A percentile compares a stretch with the other conserved stretches of the same genome.
Evolutionary conservation across 116 monocot species (phyloP).

Genomic region (Posidonia oceanica): DNA sequence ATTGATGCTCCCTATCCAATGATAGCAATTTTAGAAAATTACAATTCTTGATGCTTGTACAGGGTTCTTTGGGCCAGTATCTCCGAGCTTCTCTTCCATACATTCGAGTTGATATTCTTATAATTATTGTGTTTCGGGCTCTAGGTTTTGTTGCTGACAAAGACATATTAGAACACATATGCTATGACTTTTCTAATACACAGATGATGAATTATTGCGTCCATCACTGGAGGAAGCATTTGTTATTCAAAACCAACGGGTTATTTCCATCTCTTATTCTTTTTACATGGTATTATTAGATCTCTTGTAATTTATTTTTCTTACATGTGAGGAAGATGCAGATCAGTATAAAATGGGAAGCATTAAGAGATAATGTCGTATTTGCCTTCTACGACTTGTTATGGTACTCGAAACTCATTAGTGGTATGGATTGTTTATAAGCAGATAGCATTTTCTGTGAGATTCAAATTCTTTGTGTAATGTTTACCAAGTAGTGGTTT

Average conservation of each 20-base stretch:
- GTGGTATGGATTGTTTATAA: no score
- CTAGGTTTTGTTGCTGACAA: slow-evolving; percentile 99
- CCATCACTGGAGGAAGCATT: slow-evolving; percentile 99
- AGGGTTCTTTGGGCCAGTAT: slow-evolving; percentile 98
- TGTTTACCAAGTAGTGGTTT: no score
- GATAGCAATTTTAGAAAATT: no score
- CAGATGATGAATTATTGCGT: slow-evolving; percentile 94
- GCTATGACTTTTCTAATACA: slow-evolving; percentile 97
- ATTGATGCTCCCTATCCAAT: no score
- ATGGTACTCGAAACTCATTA: no score
- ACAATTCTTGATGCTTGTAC: slow-evolving; percentile 5
- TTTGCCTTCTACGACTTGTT: no score
- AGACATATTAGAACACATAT: slow-evolving; percentile 95
- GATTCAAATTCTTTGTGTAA: no score
- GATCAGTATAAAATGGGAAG: no score
- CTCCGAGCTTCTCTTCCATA: slow-evolving; percentile 98
- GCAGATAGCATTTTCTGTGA: no score
- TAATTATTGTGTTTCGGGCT: slow-evolving; percentile 94
- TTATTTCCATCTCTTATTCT: slow-evolving; percentile 9
- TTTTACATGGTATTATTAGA: neutral
- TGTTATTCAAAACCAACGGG: slow-evolving; percentile 99
- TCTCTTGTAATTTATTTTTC: neutral
- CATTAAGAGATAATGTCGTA: no score
- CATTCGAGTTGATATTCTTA: slow-evolving; percentile 87
- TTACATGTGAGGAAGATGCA: no score